Evolutionary conservation across 257 asterid species (phyloP).

Genomic region (Cordia subcordata): DNA sequence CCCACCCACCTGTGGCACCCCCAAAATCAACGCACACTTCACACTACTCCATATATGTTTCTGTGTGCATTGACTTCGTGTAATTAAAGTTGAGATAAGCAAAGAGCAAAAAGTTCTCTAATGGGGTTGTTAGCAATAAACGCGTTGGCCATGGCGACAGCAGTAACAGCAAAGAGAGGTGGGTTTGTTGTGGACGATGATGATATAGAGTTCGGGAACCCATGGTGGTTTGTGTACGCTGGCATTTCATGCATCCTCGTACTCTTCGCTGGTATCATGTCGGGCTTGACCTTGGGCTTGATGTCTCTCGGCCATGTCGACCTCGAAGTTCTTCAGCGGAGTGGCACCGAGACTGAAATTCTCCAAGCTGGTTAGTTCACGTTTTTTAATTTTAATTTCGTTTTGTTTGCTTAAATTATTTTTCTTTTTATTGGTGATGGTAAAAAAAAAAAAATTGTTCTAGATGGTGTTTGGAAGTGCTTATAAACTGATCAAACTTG

Average conservation of each 20-base stretch:
- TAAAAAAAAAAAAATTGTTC: too few relatives aligned
- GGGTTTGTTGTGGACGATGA: conserved; percentile 52
- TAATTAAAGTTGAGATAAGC: too few relatives aligned
- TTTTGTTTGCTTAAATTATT: too few relatives aligned
- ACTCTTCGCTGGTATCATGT: conserved; percentile 93
- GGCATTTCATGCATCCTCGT: conserved; percentile 93
- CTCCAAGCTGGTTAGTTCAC: conserved; percentile 66
- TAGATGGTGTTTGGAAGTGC: too few relatives aligned
- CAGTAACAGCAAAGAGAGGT: conserved; percentile 28
- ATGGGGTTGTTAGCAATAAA: conserved; percentile 32
- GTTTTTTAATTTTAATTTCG: not conserved
- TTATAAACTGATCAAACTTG: too few relatives aligned
- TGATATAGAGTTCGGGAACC: conserved; percentile 82
- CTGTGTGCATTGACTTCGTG: too few relatives aligned
- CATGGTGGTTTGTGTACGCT: conserved; percentile 92
- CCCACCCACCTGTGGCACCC: not conserved
- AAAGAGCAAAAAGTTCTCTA: not conserved
- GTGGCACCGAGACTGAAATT: conserved; percentile 70
- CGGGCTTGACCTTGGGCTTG: conserved; percentile 85
- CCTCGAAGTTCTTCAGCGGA: conserved; percentile 80
- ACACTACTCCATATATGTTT: too few relatives aligned
- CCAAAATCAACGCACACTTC: not conserved
- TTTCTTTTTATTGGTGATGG: too few relatives aligned
- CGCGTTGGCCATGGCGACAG: conserved; percentile 33
- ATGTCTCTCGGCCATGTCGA: conserved; percentile 95